Conservation (phyloP, 2,329 filamentous ascomycete genomes). For the Onygenales sp. region DNA sequence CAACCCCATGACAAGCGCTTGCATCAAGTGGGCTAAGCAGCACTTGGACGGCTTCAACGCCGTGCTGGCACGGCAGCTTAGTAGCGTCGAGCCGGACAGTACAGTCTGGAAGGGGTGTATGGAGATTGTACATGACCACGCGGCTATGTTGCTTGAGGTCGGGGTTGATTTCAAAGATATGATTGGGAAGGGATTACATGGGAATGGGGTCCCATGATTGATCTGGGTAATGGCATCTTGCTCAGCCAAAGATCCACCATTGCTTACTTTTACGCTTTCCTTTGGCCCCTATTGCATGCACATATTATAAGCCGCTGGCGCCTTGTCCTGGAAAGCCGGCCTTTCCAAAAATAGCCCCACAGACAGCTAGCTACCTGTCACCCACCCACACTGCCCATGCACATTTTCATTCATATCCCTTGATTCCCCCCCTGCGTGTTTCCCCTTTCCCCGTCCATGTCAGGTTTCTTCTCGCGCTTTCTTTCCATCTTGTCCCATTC, state of each 20-base stretch:
- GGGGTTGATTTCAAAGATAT: constrained; percentile 82
- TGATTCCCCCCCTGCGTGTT: too few species aligned
- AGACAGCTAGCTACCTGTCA: too few species aligned
- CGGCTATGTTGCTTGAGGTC: constrained; percentile 69
- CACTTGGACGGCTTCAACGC: constrained; percentile 85
- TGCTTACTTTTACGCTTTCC: background rate
- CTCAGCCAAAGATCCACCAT: background rate
- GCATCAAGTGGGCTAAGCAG: constrained; percentile 97
- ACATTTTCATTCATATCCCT: too few species aligned
- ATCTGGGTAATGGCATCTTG: background rate
- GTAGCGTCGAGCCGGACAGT: constrained; percentile 69
- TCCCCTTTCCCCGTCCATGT: too few species aligned
- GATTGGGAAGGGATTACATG: constrained; percentile 34
- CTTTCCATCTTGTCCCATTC: too few species aligned
- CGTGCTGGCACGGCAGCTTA: constrained; percentile 73
- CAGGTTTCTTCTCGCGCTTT: too few species aligned
- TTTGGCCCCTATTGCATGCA: too few species aligned
- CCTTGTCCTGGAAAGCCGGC: too few species aligned
- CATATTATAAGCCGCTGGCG: too few species aligned
- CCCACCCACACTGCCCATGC: too few species aligned
- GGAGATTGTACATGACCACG: constrained; percentile 70
- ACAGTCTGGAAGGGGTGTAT: constrained; percentile 76
- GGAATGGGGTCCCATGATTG: background rate
- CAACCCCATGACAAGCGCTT: constrained; percentile 78
- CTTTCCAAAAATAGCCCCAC: too few species aligned